Base-by-base conservation (phyloP, 108 stramenopile genomes). In the Conticribra weissflogii region DNA sequence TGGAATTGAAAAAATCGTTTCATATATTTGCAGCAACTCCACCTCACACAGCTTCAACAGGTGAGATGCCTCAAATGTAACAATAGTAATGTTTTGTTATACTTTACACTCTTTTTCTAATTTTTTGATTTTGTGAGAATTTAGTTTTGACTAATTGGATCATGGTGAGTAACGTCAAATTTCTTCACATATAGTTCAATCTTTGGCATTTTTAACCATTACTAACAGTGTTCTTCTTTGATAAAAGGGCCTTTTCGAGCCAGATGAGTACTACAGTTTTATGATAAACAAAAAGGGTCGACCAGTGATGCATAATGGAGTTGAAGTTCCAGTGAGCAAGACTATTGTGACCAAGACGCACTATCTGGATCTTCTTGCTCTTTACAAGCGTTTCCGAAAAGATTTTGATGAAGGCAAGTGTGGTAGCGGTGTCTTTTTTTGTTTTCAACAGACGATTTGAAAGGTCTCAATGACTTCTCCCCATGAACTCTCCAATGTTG, bases 191-290 rank as follows among this genome's bases (percentile, higher is more conserved):
- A 41, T 9, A 5, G 36, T 9, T 41, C 36, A 41, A 41, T 41
- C 8, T 12, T 9, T 9, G 5, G 36, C 36, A 41, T 41, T 41
- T 12, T 41, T 9, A 5, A 41, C 36, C 36, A 41, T 41, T n/a
- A 41, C 12, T 41, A 5, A 9, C 36, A 41, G 12, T 41, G 36
- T 9, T 41, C 12, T 41, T 41, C 36, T 12, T n/a, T n/a, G n/a
- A n/a, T n/a, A n/a, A n/a, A n/a, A 41, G 36, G 74, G 74, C 9
- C 24, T 75, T 21, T 75, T 75, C 46, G 74, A 75, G 5, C 71
- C 62, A 12, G 61, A 45, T 25, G 41, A 32, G n/a, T 45, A 72
- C 23, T 72, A 63, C 41, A 72, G 71, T 45, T 72, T 72, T 31
- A 63, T 72, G 71, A 21, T 72, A 12, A 56, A 63, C 46, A 48